These are phyloP conservation scores for Pseudozyma thailandica DNA, from an alignment of 1,284 basidiomycete species.

Conservation along the genomic window DNA sequence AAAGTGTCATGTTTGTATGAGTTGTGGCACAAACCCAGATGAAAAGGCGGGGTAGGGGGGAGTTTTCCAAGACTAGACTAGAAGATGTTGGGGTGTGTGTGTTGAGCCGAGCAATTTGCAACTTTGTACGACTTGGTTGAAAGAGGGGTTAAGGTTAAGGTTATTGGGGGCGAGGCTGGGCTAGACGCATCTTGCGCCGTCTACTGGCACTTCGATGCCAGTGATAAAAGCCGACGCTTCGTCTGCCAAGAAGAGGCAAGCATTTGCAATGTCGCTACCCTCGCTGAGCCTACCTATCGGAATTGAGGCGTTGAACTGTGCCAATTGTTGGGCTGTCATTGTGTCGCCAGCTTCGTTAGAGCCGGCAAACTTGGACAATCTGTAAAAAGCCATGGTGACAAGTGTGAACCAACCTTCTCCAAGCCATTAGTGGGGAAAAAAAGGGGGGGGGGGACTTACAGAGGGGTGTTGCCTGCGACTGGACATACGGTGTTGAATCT, in stretches of 20 bases:
- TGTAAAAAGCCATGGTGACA: not conserved
- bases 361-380: constrained; percentile 39
- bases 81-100: too few relatives aligned
- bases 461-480: constrained; percentile 51
- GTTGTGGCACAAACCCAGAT: too few relatives aligned
- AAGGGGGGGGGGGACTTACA: constrained; percentile 24
- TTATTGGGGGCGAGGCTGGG: not conserved
- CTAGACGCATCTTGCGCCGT: constrained; percentile 47
- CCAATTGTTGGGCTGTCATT: constrained; percentile 9
- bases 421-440: not conserved
- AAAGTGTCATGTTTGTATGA: not conserved
- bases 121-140: too few relatives aligned
- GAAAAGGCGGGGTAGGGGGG: too few relatives aligned
- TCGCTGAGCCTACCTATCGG: constrained; percentile 36
- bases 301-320: constrained; percentile 33
- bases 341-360: constrained; percentile 23
- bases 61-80: too few relatives aligned
- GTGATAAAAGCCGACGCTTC: constrained; percentile 26
- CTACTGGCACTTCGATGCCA: constrained; percentile 43
- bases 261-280: constrained; percentile 43
- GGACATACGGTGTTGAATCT: constrained; percentile 46
- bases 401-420: not conserved
- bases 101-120: too few relatives aligned
- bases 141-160: too few relatives aligned
- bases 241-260: constrained; percentile 50